Conservation (phyloP, 495 filamentous ascomycete species). For the Trichoderma reesei region DNA sequence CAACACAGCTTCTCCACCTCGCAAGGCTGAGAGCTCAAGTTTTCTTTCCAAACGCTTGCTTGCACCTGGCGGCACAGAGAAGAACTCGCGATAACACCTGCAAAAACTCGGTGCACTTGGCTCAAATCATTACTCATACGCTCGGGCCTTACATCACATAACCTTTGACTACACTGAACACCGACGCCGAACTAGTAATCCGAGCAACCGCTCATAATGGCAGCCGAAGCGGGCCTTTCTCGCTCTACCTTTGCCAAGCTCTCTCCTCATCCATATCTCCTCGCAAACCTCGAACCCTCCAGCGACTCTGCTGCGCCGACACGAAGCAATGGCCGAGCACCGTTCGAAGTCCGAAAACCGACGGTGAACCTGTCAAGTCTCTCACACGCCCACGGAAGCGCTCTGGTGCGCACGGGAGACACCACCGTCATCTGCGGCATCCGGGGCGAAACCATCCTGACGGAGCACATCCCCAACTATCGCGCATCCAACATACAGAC, state of each 20-base stretch:
- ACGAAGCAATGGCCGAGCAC: slow-evolving; percentile 69
- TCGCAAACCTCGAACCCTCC: slow-evolving; percentile 67
- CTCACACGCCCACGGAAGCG: slow-evolving; percentile 78
- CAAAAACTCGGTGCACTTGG: neutral
- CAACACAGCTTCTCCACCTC: neutral
- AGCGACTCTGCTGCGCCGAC: slow-evolving; percentile 41
- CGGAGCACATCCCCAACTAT: slow-evolving; percentile 56
- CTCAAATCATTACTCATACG: neutral
- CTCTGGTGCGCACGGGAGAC: slow-evolving; percentile 78
- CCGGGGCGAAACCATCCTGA: slow-evolving; percentile 72
- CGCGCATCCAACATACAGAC: slow-evolving; percentile 26
- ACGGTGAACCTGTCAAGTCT: slow-evolving; percentile 69
- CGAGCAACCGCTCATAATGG: neutral
- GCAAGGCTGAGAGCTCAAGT: neutral
- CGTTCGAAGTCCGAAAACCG: slow-evolving; percentile 56
- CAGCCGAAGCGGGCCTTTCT: slow-evolving; percentile 53
- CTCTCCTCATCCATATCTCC: slow-evolving; percentile 79
- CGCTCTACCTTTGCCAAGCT: slow-evolving; percentile 80
- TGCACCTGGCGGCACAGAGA: neutral
- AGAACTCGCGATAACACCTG: neutral
- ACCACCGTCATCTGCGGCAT: slow-evolving; percentile 89
- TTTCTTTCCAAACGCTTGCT: neutral
- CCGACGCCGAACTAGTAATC: neutral
- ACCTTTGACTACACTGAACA: neutral
- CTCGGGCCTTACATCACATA: neutral